Conservation (phyloP, 768 basidiomycete genomes). For the Rubroboletus pulcherrimus region DNA sequence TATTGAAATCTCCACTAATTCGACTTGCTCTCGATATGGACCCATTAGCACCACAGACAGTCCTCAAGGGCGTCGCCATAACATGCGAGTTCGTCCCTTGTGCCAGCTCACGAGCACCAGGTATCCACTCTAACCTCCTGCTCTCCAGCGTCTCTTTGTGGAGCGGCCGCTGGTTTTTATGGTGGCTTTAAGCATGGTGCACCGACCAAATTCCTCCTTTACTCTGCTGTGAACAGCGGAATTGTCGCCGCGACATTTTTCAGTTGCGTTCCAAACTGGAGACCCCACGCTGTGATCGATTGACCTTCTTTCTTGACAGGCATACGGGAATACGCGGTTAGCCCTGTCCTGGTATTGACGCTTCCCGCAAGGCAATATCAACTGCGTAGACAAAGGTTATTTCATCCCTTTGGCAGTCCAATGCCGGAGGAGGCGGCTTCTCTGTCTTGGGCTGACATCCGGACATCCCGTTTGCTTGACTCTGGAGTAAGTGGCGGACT, state of each 20-base stretch:
- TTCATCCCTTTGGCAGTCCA: slow-evolving; percentile 24
- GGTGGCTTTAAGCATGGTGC: slow-evolving; percentile 47
- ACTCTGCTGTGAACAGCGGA: slow-evolving; percentile 69
- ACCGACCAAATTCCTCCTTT: slow-evolving; percentile 46
- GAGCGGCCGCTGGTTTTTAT: slow-evolving; percentile 40
- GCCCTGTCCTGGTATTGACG: slow-evolving; percentile 51
- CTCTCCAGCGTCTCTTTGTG: slow-evolving; percentile 54
- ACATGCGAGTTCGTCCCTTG: slow-evolving; percentile 76
- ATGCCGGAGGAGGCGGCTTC: slow-evolving; percentile 1
- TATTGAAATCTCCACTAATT: background rate
- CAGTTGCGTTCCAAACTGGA: slow-evolving; percentile 42
- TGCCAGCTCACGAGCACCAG: slow-evolving; percentile 3
- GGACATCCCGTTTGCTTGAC: slow-evolving; percentile 61
- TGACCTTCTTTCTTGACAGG: slow-evolving; percentile 38
- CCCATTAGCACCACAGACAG: slow-evolving; percentile 36
- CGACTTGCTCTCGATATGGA: slow-evolving; percentile 20
- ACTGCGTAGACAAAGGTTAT: slow-evolving; percentile 33
- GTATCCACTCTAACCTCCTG: slow-evolving; percentile 27
- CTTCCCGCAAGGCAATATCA: slow-evolving; percentile 48
- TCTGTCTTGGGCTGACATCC: slow-evolving; percentile 50
- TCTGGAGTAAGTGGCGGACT: slow-evolving; percentile 69
- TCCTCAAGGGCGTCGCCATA: slow-evolving; percentile 55
- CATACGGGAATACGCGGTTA: slow-evolving; percentile 71
- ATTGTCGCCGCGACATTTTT: slow-evolving; percentile 76
- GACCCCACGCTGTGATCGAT: background rate